These are phyloP conservation scores for Calonectria naviculata DNA, from an alignment of 2,329 filamentous ascomycete species.

Conservation along the genomic window DNA sequence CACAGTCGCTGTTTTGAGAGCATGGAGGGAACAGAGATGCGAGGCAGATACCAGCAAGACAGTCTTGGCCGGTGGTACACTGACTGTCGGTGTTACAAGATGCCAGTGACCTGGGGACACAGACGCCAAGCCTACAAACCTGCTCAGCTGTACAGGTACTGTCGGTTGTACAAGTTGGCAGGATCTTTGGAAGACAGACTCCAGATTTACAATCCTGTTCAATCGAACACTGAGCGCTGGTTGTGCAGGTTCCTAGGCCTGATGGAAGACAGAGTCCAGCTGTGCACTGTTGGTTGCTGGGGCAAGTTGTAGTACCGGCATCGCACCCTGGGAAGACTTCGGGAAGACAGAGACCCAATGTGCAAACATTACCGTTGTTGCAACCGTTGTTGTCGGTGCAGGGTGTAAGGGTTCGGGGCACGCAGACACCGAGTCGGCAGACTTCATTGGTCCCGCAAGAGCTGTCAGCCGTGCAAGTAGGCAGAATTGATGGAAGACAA, in stretches of 20 bases:
- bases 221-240: neutral
- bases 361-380: neutral
- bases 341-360: conserved; percentile 9
- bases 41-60: conserved; percentile 7
- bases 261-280: neutral
- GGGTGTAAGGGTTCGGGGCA: neutral
- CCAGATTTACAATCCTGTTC: neutral
- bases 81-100: conserved; percentile 1
- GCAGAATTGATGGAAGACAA: conserved; percentile 3
- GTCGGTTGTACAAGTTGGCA: conserved; percentile 1
- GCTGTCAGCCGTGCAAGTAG: neutral
- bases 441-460: neutral
- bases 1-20: neutral
- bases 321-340: conserved; percentile 15
- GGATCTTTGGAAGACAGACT: conserved; percentile 2
- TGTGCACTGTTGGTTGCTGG: neutral
- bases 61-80: neutral
- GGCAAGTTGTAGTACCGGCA: neutral
- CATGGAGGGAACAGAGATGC: neutral
- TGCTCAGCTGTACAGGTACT: conserved; percentile 7
- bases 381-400: neutral
- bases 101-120: neutral
- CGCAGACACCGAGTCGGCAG: conserved; percentile 9
- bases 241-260: neutral
- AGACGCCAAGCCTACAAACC: conserved; percentile 16